Percentiles rank a stretch among this genome's conserved stretches.
These are phyloP conservation scores for Fermentozyma sake DNA, from an alignment of 1,139 yeast species.

Conservation along the genomic window DNA sequence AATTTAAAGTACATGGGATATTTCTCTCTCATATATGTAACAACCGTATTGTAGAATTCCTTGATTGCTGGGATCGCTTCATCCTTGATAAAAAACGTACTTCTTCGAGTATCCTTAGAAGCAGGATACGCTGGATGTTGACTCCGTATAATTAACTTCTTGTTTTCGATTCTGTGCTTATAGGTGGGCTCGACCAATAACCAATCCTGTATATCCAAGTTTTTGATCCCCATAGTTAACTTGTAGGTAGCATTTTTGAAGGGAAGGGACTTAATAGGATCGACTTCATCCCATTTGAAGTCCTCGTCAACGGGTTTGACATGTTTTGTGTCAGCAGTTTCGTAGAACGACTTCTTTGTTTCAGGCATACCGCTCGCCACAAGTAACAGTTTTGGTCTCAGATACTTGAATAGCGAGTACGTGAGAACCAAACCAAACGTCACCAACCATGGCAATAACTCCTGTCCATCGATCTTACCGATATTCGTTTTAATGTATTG, in stretches of 20 bases:
- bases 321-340: too few species aligned
- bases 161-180: slow-evolving; percentile 37
- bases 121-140: slow-evolving; percentile 33
- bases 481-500: too few species aligned
- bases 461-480: too few species aligned
- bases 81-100: slow-evolving; percentile 33
- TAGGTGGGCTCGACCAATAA: slow-evolving; percentile 65
- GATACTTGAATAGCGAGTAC: slow-evolving; percentile 1
- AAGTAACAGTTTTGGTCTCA: too few species aligned
- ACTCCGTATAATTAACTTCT: slow-evolving; percentile 36
- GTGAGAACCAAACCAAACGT: not conserved
- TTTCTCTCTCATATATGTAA: slow-evolving; percentile 45
- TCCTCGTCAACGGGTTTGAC: slow-evolving; percentile 22
- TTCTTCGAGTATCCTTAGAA: slow-evolving; percentile 21
- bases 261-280: slow-evolving; percentile 43
- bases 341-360: too few species aligned
- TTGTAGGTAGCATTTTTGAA: slow-evolving; percentile 58
- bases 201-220: slow-evolving; percentile 57
- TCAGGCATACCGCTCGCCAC: too few species aligned
- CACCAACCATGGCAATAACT: slow-evolving; percentile 1
- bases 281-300: slow-evolving; percentile 44
- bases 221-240: slow-evolving; percentile 65
- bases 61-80: slow-evolving; percentile 46
- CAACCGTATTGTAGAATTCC: slow-evolving; percentile 51
- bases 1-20: slow-evolving; percentile 56